A percentile compares a stretch with the other conserved stretches of the same genome.
Evolutionary conservation across 2,329 filamentous ascomycete genomes (phyloP).

Genomic region (Diaporthe citriasiana): DNA sequence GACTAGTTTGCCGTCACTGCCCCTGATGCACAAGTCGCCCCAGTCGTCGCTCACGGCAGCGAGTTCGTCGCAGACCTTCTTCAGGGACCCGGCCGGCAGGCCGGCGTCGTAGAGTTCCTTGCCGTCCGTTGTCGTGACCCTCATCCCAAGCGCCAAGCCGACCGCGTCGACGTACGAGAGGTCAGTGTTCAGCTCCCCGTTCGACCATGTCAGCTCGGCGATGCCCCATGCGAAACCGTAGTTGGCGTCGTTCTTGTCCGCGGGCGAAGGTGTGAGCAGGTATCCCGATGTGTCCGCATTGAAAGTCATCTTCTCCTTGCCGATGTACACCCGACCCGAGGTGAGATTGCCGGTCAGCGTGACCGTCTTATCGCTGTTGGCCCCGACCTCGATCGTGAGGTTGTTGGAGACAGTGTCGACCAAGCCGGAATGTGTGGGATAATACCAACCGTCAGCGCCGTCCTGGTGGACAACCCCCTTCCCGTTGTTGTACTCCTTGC

Average conservation of each 20-base stretch:
- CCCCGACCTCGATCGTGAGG: constrained; percentile 8
- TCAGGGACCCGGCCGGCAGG: constrained; percentile 29
- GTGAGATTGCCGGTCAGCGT: constrained; percentile 45
- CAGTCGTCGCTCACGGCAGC: constrained; percentile 57
- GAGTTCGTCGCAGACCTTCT: constrained; percentile 46
- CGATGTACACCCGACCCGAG: constrained; percentile 69
- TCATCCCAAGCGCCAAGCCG: constrained; percentile 65
- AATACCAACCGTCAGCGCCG: constrained; percentile 67
- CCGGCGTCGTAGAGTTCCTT: constrained; percentile 19
- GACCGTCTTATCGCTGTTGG: constrained; percentile 17
- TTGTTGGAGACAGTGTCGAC: constrained; percentile 20
- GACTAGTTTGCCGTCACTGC: constrained; percentile 53
- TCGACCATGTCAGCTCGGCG: constrained; percentile 62
- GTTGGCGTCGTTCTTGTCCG: constrained; percentile 71
- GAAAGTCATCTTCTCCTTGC: constrained; percentile 69
- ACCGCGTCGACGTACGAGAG: constrained; percentile 67
- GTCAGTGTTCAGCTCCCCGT: constrained; percentile 59
- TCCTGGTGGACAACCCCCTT: constrained; percentile 55
- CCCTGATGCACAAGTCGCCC: constrained; percentile 60
- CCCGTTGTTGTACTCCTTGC: constrained; percentile 62
- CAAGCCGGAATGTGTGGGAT: constrained; percentile 69
- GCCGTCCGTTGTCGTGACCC: constrained; percentile 49
- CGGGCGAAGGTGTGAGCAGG: constrained; percentile 77
- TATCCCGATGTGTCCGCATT: constrained; percentile 74
- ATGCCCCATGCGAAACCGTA: constrained; percentile 63